phyloP scores from a whole-genome alignment of 192 early-diverging fungal species.

The Obelidium mucronatum region DNA sequence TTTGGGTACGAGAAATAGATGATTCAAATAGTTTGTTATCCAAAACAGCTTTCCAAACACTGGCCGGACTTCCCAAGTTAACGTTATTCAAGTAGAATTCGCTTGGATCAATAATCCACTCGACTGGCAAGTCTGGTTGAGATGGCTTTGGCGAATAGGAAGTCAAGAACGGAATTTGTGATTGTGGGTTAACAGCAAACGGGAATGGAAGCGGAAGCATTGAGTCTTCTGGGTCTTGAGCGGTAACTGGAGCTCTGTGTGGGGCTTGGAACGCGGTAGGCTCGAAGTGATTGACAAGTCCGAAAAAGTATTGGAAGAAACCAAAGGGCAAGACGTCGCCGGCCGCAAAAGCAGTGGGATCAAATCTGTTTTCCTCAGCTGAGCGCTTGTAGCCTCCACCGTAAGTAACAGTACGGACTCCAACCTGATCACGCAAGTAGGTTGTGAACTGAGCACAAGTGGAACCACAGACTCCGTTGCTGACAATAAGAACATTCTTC shows the following conservation, averaged over 20 bases:
- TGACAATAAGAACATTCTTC: conserved; percentile 2
- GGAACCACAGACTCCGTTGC: conserved; percentile 16
- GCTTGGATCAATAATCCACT: too few relatives aligned
- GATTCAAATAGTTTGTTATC: too few relatives aligned
- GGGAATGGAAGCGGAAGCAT: conserved; percentile 3
- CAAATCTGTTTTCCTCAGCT: background rate
- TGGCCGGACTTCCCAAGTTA: too few relatives aligned
- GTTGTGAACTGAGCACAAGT: conserved; percentile 24
- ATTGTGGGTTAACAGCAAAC: background rate
- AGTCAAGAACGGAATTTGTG: conserved; percentile 19
- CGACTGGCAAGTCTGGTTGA: too few relatives aligned
- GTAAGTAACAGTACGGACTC: conserved; percentile 16
- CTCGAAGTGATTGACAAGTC: background rate
- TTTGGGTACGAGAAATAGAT: too few relatives aligned
- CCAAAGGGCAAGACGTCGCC: conserved; percentile 8
- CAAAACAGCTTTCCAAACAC: too few relatives aligned
- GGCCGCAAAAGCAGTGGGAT: conserved; percentile 21
- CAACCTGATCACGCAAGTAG: conserved; percentile 6
- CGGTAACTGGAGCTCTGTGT: too few relatives aligned
- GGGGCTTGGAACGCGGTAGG: too few relatives aligned
- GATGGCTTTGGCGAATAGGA: background rate
- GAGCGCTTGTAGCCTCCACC: conserved; percentile 12
- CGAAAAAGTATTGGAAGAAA: too few relatives aligned
- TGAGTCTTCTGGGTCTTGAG: background rate
- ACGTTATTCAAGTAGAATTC: too few relatives aligned